Percentiles rank a stretch among this genome's conserved stretches.
Evolutionary conservation across 768 basidiomycete species (phyloP).

Genomic region (Russula sp.): DNA sequence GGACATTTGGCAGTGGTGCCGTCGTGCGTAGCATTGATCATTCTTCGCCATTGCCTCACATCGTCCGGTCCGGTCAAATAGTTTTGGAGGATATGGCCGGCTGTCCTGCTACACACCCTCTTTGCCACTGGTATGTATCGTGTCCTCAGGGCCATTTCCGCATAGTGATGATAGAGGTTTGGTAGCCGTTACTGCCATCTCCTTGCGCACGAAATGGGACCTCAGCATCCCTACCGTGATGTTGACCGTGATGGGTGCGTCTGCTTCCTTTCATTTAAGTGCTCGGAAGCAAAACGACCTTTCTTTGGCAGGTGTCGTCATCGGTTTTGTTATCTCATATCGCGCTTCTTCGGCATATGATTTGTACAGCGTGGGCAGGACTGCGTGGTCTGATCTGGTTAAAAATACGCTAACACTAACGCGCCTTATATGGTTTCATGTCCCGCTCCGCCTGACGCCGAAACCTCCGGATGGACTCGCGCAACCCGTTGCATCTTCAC

Average conservation of each 20-base stretch:
- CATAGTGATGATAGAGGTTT: not conserved
- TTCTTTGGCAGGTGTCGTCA: conserved; percentile 47
- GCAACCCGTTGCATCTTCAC: conserved; percentile 29
- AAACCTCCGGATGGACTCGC: conserved; percentile 36
- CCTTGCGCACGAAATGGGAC: not conserved
- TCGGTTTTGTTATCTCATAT: conserved; percentile 53
- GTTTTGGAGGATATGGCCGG: conserved; percentile 64
- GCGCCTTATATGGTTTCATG: conserved; percentile 57
- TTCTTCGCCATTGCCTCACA: conserved; percentile 14
- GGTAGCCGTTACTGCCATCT: not conserved
- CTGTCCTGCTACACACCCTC: conserved; percentile 53
- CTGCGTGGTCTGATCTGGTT: conserved; percentile 52
- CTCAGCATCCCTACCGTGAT: not conserved
- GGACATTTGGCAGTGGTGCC: conserved; percentile 29
- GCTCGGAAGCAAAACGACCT: not conserved
- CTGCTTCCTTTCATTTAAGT: not conserved
- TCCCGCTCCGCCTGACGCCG: conserved; percentile 43
- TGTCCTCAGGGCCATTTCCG: not conserved
- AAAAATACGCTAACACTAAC: conserved; percentile 43
- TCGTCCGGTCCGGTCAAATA: conserved; percentile 10
- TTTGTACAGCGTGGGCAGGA: conserved; percentile 54
- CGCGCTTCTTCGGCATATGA: conserved; percentile 50
- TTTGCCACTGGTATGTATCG: conserved; percentile 43
- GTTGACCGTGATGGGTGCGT: conserved; percentile 10
- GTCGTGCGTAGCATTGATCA: not conserved